phyloP scores from a whole-genome alignment of 108 stramenopile genomes.

The Cyclotella cryptica region DNA sequence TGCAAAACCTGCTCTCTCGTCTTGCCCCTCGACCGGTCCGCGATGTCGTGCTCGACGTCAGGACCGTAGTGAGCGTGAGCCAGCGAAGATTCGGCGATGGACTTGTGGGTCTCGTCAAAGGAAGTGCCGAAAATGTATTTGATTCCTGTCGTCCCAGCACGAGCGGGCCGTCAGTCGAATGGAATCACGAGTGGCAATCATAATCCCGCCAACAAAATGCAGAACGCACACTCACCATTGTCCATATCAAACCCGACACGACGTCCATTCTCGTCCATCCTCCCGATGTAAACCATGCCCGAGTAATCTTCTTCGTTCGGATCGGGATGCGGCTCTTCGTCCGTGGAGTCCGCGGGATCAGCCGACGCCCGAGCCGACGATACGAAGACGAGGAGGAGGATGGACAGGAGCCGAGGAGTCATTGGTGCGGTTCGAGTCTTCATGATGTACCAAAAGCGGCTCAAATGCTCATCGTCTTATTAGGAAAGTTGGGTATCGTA shows the following conservation, averaged over 20 bases:
- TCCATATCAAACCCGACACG: slow-evolving; percentile 40
- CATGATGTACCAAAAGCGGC: no score
- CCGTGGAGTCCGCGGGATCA: neutral
- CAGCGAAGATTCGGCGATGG: slow-evolving; percentile 73
- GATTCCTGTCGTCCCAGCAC: slow-evolving; percentile 72
- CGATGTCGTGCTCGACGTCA: slow-evolving; percentile 64
- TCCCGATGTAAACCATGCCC: slow-evolving; percentile 73
- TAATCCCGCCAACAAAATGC: slow-evolving; percentile 47
- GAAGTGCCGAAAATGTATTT: slow-evolving; percentile 84
- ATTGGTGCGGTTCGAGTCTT: neutral
- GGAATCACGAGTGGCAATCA: slow-evolving; percentile 4
- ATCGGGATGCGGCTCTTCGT: slow-evolving; percentile 76
- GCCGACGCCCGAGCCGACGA: neutral
- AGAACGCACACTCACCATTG: slow-evolving; percentile 23
- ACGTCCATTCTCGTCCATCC: slow-evolving; percentile 49
- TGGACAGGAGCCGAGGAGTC: neutral
- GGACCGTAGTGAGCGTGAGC: slow-evolving; percentile 57
- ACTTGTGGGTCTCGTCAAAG: slow-evolving; percentile 69
- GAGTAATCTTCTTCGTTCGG: slow-evolving; percentile 83
- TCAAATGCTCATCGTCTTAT: no score
- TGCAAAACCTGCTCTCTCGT: slow-evolving; percentile 67
- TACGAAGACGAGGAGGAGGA: neutral
- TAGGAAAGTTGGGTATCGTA: no score
- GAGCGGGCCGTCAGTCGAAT: neutral
- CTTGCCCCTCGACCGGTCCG: slow-evolving; percentile 53